A percentile compares a stretch with the other conserved stretches of the same genome.
Evolutionary conservation across 2,329 filamentous ascomycete genomes (phyloP).

Genomic region (Fusarium papillatum): DNA sequence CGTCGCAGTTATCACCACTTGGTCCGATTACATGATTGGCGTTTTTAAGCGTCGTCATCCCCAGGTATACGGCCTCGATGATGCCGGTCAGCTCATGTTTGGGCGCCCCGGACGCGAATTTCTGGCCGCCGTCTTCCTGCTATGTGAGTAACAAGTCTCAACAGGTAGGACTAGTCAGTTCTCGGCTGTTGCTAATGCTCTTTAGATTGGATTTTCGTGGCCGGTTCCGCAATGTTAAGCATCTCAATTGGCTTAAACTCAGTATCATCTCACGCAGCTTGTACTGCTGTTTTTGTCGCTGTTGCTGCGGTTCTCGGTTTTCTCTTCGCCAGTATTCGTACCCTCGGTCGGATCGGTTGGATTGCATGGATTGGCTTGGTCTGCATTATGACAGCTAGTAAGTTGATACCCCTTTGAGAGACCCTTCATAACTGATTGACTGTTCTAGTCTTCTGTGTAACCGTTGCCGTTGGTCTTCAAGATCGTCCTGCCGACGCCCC

Average conservation of each 20-base stretch:
- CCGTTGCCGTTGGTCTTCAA: slow-evolving; percentile 46
- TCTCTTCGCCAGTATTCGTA: slow-evolving; percentile 46
- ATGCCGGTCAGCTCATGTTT: slow-evolving; percentile 61
- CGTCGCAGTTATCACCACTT: slow-evolving; percentile 59
- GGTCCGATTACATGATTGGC: slow-evolving; percentile 61
- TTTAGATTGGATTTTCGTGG: slow-evolving; percentile 37
- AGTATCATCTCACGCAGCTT: slow-evolving; percentile 50
- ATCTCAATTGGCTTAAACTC: slow-evolving; percentile 53
- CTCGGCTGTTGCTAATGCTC: background rate
- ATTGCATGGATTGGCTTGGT: slow-evolving; percentile 45
- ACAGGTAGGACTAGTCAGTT: too few relatives aligned
- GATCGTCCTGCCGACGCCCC: slow-evolving; percentile 47
- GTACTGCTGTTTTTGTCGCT: slow-evolving; percentile 53
- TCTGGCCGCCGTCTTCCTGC: slow-evolving; percentile 49
- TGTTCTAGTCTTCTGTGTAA: slow-evolving; percentile 38
- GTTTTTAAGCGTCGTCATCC: slow-evolving; percentile 63
- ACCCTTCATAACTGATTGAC: background rate
- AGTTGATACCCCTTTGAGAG: slow-evolving; percentile 2
- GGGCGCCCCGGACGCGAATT: slow-evolving; percentile 58
- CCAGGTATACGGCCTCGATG: slow-evolving; percentile 64
- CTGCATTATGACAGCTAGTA: slow-evolving; percentile 42
- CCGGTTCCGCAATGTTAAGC: slow-evolving; percentile 55
- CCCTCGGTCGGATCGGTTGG: slow-evolving; percentile 45
- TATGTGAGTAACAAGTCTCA: slow-evolving; percentile 44
- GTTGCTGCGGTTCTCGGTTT: slow-evolving; percentile 46